A percentile compares a stretch with the other conserved stretches of the same genome.
These are phyloP conservation scores for Xylaria intraflava DNA, from an alignment of 495 filamentous ascomycete species.

Conservation along the genomic window DNA sequence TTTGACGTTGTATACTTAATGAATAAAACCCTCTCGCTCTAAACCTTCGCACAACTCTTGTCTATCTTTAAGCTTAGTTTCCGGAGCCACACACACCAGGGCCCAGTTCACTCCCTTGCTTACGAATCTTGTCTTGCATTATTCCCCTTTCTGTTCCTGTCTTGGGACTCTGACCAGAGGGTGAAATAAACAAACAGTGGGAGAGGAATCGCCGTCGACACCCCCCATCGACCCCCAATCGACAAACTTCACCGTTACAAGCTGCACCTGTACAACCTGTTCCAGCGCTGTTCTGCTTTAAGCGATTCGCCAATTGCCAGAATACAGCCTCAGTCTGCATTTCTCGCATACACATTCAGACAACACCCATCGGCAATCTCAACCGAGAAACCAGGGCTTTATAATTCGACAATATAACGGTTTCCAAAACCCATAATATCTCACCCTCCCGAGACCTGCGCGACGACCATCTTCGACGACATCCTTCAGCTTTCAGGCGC, in stretches of 20 bases:
- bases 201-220: slow-evolving; percentile 5
- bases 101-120: slow-evolving; percentile 3
- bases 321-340: slow-evolving; percentile 9
- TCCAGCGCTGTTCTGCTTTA: slow-evolving; percentile 23
- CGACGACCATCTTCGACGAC: slow-evolving; percentile 13
- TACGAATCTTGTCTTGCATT: slow-evolving; percentile 10
- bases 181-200: slow-evolving; percentile 11
- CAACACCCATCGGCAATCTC: slow-evolving; percentile 8
- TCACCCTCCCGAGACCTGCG: slow-evolving; percentile 28
- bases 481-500: slow-evolving; percentile 15
- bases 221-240: slow-evolving; percentile 13
- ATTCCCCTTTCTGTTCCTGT: slow-evolving; percentile 6
- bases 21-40: neutral
- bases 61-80: slow-evolving; percentile 3
- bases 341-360: slow-evolving; percentile 1
- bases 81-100: neutral
- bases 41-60: neutral
- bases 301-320: slow-evolving; percentile 24
- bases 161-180: slow-evolving; percentile 5
- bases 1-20: slow-evolving; percentile 5
- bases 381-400: slow-evolving; percentile 19
- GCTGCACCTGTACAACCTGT: slow-evolving; percentile 27
- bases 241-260: slow-evolving; percentile 18
- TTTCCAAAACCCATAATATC: slow-evolving; percentile 26
- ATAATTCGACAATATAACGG: slow-evolving; percentile 22